A percentile compares a stretch with the other conserved stretches of the same genome.
Conservation (phyloP, 257 asterid species). For the Solanum acaule region DNA sequence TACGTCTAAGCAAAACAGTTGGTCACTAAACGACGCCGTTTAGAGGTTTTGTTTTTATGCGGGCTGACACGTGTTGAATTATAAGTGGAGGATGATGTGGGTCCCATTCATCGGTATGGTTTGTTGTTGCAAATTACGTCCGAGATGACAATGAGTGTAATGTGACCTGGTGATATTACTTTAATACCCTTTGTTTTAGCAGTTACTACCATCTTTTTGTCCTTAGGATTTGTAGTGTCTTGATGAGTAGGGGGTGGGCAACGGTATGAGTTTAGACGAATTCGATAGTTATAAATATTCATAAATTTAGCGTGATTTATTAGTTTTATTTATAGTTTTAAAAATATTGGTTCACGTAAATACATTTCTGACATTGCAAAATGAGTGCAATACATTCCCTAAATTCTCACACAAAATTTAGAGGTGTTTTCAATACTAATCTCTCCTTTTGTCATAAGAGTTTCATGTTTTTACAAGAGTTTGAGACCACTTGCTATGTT, state of each 20-base stretch:
- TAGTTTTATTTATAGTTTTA: too few relatives aligned
- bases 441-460: too few relatives aligned
- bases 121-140: conserved; percentile 30
- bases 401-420: too few relatives aligned
- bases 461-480: too few relatives aligned
- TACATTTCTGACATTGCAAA: too few relatives aligned
- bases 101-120: conserved; percentile 17
- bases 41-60: neutral
- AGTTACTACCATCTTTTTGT: neutral
- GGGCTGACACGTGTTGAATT: conserved; percentile 6
- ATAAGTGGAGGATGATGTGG: conserved; percentile 1
- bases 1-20: conserved; percentile 27
- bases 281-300: too few relatives aligned
- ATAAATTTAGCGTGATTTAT: too few relatives aligned
- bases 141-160: neutral
- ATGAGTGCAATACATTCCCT: too few relatives aligned
- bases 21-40: conserved; percentile 30
- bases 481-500: too few relatives aligned
- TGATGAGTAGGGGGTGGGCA: neutral
- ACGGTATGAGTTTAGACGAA: neutral
- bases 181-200: neutral
- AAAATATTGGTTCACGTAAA: too few relatives aligned
- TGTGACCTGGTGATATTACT: neutral
- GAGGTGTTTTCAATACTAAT: too few relatives aligned
- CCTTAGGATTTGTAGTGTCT: neutral